A percentile compares a stretch with the other conserved stretches of the same genome.
phyloP scores from a whole-genome alignment of 257 asterid genomes.

The Capsicum pubescens region DNA sequence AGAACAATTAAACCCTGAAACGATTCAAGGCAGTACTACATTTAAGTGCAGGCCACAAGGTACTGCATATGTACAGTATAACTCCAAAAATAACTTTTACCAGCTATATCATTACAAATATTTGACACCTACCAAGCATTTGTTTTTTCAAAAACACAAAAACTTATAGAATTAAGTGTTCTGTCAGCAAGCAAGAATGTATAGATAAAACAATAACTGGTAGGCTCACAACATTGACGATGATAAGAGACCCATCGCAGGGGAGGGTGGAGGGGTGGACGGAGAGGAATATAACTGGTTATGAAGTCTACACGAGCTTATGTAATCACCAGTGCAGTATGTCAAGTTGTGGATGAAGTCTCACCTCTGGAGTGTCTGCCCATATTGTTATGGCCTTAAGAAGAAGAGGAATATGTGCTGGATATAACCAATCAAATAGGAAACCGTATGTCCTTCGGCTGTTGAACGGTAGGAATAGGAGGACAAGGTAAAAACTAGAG shows the following conservation, averaged over 20 bases:
- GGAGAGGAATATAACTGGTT: not conserved
- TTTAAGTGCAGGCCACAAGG: not conserved
- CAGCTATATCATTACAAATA: slow-evolving; percentile 14
- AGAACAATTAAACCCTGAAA: not conserved
- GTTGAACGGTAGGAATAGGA: slow-evolving; percentile 36
- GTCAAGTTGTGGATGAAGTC: slow-evolving; percentile 21
- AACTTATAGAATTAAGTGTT: not conserved
- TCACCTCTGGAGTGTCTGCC: slow-evolving; percentile 97
- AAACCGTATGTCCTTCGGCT: slow-evolving; percentile 94
- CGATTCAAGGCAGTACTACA: not conserved
- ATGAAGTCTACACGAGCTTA: not conserved
- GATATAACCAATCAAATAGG: slow-evolving; percentile 97
- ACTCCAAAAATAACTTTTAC: not conserved
- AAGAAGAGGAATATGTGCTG: slow-evolving; percentile 88
- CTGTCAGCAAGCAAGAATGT: not conserved
- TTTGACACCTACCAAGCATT: not conserved
- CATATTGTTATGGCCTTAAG: slow-evolving; percentile 89
- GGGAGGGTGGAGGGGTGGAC: not conserved
- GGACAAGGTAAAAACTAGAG: slow-evolving; percentile 30
- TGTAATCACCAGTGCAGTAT: slow-evolving; percentile 7
- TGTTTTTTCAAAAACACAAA: not conserved
- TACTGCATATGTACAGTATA: not conserved
- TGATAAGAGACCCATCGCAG: not conserved
- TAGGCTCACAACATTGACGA: not conserved
- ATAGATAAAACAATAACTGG: not conserved